Evolutionary conservation across 805 yeast species (phyloP), one percentile per base, ranked within the genome.

Genomic region (Saturnispora saitoi): DNA sequence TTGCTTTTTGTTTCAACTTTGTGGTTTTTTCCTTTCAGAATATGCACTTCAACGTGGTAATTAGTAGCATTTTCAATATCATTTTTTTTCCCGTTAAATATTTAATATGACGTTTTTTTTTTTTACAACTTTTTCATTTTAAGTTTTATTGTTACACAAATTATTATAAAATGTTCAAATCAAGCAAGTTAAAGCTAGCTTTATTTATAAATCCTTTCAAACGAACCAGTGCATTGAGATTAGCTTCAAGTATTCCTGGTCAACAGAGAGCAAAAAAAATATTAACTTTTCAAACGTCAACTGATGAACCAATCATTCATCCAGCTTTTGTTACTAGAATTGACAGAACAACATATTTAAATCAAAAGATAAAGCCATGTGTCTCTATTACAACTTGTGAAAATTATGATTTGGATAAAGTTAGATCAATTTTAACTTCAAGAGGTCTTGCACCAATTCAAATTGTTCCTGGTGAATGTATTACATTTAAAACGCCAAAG

Each of bases 341-440:
- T 3, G 46, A 48, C 14, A 17, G 49, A 6, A 41, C 43, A 2
- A 30, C 22, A 3, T 56, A 45, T 36, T 24, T 49, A 29, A 45
- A 30, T 6, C 43, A 49, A 20, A 49, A 49, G 2, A 44, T 57
- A 2, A 56, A 54, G 32, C 58, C 83, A 0, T 86, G 86, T 48
- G 81, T 86, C 0, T 76, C 90, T 1, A 74, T 82, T 3, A 83
- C 95, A 1, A 72, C 81, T 0, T 82, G 89, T 52, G 96, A 89
- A 56, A 60, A 70, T 6, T 86, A 86, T 53, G 80, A 86, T 58
- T 68, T 89, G 41, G 64, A 66, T 0, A 63, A 63, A 44, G 77
- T 76, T 3, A 54, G 69, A n/a, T 62, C 67, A 3, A 62, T 68
- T 5, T 56, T 77, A 26, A 65, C 66, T 14, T 56, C 61, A 0